These are phyloP conservation scores for Trichophyton equinum DNA, from an alignment of 2,329 filamentous ascomycete genomes.

Conservation along the genomic window DNA sequence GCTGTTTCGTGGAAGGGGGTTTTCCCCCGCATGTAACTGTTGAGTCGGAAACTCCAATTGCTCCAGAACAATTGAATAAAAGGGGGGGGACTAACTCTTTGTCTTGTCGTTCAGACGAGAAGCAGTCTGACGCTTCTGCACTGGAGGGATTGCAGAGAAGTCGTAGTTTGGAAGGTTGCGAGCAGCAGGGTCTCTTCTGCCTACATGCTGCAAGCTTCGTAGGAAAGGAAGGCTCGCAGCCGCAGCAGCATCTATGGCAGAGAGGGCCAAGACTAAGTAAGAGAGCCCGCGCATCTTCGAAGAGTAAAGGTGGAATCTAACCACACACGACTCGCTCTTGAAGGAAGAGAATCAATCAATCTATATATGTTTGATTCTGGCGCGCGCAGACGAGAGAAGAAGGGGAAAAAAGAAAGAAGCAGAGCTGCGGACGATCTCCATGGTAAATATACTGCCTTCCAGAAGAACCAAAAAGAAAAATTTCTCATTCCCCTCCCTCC, in stretches of 20 bases:
- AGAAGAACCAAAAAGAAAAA: background rate
- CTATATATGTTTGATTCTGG: background rate
- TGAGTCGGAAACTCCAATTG: background rate
- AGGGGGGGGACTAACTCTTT: constrained; percentile 4
- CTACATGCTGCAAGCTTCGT: constrained; percentile 7
- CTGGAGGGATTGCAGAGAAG: background rate
- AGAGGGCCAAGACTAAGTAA: constrained; percentile 3
- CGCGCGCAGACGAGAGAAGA: background rate
- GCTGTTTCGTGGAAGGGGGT: background rate
- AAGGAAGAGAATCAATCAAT: background rate
- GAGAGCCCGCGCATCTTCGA: constrained; percentile 8
- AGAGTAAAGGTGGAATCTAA: background rate
- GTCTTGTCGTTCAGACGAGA: constrained; percentile 9
- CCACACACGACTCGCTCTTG: background rate
- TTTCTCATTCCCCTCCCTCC: background rate
- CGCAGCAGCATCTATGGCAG: constrained; percentile 3
- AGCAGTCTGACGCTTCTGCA: background rate
- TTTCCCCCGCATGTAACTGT: too few relatives aligned
- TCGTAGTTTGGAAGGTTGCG: background rate
- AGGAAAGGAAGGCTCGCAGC: constrained; percentile 1
- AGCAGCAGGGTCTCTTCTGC: background rate
- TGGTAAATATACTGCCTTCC: background rate
- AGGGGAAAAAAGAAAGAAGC: constrained; percentile 1
- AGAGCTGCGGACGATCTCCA: background rate
- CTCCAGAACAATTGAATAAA: background rate